These are phyloP conservation scores for Globisporangium nodosum DNA, from an alignment of 352 stramenopile genomes.

Conservation along the genomic window DNA sequence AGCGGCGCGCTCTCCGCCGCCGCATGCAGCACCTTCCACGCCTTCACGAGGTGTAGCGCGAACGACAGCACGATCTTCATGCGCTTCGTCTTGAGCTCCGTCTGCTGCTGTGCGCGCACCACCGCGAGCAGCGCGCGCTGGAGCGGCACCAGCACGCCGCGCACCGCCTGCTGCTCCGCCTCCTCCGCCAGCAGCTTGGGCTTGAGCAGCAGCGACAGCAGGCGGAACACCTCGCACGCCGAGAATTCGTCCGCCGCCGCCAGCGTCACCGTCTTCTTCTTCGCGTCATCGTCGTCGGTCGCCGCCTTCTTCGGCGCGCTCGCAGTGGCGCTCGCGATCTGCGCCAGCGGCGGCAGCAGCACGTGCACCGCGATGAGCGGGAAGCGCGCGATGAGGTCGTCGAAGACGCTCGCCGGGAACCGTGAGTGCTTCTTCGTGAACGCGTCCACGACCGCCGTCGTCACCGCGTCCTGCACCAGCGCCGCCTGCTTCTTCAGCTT, in stretches of 20 bases:
- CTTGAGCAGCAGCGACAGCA: slow-evolving; percentile 61
- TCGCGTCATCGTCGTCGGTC: not conserved
- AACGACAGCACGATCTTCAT: slow-evolving; percentile 68
- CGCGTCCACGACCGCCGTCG: slow-evolving; percentile 30
- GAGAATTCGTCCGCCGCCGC: slow-evolving; percentile 66
- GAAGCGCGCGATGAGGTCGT: slow-evolving; percentile 59
- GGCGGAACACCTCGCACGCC: slow-evolving; percentile 68
- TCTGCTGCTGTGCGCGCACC: slow-evolving; percentile 22
- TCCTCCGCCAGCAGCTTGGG: slow-evolving; percentile 38
- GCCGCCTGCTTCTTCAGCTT: not conserved
- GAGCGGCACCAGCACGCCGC: slow-evolving; percentile 24
- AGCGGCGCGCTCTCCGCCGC: slow-evolving; percentile 25
- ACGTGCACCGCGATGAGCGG: slow-evolving; percentile 43
- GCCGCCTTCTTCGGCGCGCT: slow-evolving; percentile 1
- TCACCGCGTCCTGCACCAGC: slow-evolving; percentile 25
- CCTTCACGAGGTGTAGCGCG: slow-evolving; percentile 62
- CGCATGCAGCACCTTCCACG: slow-evolving; percentile 31
- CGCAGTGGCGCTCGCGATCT: slow-evolving; percentile 30
- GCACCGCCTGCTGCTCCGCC: slow-evolving; percentile 32
- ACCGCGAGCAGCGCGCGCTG: slow-evolving; percentile 38
- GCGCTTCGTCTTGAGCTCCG: slow-evolving; percentile 65
- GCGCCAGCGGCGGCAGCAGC: slow-evolving; percentile 45
- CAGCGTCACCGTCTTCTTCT: slow-evolving; percentile 18
- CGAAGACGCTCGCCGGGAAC: slow-evolving; percentile 63
- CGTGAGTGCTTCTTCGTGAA: slow-evolving; percentile 84